phyloP scores from a whole-genome alignment of 2,329 filamentous ascomycete genomes.

The Scedosporium minutisporum region DNA sequence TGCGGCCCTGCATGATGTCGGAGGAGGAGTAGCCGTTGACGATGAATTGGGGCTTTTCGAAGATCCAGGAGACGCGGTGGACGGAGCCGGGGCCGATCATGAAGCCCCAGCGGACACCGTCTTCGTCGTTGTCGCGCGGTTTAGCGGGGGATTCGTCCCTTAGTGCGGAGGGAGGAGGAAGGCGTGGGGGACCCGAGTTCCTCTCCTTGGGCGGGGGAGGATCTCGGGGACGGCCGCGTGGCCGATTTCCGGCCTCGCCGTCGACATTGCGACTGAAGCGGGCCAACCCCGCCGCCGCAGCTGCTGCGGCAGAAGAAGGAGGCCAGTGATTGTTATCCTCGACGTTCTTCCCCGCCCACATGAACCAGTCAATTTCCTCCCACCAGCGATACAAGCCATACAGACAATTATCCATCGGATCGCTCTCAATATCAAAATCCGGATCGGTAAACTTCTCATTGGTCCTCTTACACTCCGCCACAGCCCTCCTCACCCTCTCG shows the following conservation, averaged over 20 bases:
- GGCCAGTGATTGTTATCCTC: background rate
- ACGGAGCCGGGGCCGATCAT: slow-evolving; percentile 24
- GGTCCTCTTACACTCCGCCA: slow-evolving; percentile 31
- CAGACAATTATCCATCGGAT: slow-evolving; percentile 38
- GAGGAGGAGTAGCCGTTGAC: slow-evolving; percentile 69
- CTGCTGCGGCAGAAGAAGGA: background rate
- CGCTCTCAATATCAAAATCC: slow-evolving; percentile 74
- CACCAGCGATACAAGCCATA: slow-evolving; percentile 7
- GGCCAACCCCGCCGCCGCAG: background rate
- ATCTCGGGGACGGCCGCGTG: background rate
- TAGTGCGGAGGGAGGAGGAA: background rate
- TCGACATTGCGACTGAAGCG: background rate
- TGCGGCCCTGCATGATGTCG: slow-evolving; percentile 68
- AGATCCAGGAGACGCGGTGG: slow-evolving; percentile 46
- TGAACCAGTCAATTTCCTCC: slow-evolving; percentile 38
- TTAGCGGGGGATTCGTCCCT: slow-evolving; percentile 10
- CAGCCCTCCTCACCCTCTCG: slow-evolving; percentile 27
- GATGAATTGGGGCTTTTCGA: slow-evolving; percentile 67
- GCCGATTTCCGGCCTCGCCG: background rate
- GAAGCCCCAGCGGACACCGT: slow-evolving; percentile 1
- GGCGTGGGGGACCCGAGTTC: background rate
- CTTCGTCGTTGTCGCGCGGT: background rate
- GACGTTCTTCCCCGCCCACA: slow-evolving; percentile 31
- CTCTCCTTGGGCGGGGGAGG: background rate
- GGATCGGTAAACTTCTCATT: slow-evolving; percentile 66